These are phyloP conservation scores for Beauveria sp. DNA, from an alignment of 2,329 filamentous ascomycete genomes.

Conservation along the genomic window DNA sequence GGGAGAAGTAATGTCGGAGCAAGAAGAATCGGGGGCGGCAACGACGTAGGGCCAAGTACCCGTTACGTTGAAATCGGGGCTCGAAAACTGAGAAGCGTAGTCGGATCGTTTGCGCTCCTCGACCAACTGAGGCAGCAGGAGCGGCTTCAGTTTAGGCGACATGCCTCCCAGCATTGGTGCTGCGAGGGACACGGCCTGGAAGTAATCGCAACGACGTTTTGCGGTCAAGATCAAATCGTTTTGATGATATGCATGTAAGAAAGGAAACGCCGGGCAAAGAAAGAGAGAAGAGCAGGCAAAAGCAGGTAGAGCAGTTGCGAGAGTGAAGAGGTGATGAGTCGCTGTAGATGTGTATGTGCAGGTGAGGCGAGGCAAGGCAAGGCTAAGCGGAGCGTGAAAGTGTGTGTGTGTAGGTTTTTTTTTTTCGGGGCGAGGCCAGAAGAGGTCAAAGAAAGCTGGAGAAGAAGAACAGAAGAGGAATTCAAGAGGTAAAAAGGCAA, in stretches of 20 bases:
- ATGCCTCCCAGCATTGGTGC: slow-evolving; percentile 22
- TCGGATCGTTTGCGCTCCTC: slow-evolving; percentile 38
- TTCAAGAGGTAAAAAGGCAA: background rate
- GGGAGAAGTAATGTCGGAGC: slow-evolving; percentile 62
- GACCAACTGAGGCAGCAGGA: slow-evolving; percentile 46
- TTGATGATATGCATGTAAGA: slow-evolving; percentile 1
- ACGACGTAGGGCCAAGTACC: slow-evolving; percentile 27
- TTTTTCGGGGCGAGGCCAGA: background rate
- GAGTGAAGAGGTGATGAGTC: background rate
- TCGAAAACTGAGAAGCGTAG: slow-evolving; percentile 17
- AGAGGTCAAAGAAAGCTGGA: slow-evolving; percentile 6
- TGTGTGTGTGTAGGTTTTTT: background rate
- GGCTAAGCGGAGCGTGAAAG: background rate
- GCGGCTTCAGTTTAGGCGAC: slow-evolving; percentile 43
- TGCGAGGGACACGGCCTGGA: slow-evolving; percentile 7
- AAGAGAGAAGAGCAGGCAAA: background rate
- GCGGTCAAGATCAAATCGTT: background rate
- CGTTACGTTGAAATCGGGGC: slow-evolving; percentile 26
- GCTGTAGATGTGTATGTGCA: background rate
- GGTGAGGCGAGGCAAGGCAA: background rate
- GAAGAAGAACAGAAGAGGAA: background rate
- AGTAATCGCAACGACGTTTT: background rate
- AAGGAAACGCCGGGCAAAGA: background rate
- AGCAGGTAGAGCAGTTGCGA: background rate
- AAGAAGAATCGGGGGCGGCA: slow-evolving; percentile 45